Evolutionary conservation across 345 rosid genomes (phyloP), one percentile per base, ranked within the genome.

Genomic region (Stellera chamaejasme): DNA sequence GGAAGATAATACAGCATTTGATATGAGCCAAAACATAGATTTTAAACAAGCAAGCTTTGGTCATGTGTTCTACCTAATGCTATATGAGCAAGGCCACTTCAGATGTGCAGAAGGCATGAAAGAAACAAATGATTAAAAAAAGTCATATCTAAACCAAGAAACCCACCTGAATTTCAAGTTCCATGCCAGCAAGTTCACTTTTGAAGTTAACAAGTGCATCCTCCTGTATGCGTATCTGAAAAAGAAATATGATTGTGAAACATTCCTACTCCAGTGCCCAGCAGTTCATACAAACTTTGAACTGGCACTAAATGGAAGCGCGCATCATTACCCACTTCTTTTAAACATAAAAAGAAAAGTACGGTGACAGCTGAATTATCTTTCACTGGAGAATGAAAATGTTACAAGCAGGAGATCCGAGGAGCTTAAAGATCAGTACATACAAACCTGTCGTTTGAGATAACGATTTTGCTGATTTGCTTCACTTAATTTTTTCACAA

Each of bases 391-490:
- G 26, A 10, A 27, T 52, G 36, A 16, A 53, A 53, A 43, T 53
- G 11, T 45, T 7, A 9, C 9, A 55, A 42, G 25, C 56, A 50
- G 8, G 27, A 16, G 46, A 19, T 19, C 48, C n/a, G 48, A 50
- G 11, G n/a, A 15, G 8, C n/a, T 13, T 26, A 41, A 19, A 13
- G 23, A 52, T 39, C 36, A 11, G 51, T 3, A 61, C 1, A 36
- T 44, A 66, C 56, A 27, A 67, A 91, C 98, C 95, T 82, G 93
- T 28, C 96, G 83, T 69, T 80, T 92, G 55, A 92, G 83, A 62
- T 76, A 72, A 49, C 96, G 79, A 65, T 84, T 86, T 45, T 85
- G 96, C 69, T 92, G 98, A 77, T 88, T 85, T 57, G 98, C 98
- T 87, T 92, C 96, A 77, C 96, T 88, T 48, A 84, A 66, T 62